Evolutionary conservation across 2,329 filamentous ascomycete species (phyloP).

Genomic region (Grosmannia huntii): DNA sequence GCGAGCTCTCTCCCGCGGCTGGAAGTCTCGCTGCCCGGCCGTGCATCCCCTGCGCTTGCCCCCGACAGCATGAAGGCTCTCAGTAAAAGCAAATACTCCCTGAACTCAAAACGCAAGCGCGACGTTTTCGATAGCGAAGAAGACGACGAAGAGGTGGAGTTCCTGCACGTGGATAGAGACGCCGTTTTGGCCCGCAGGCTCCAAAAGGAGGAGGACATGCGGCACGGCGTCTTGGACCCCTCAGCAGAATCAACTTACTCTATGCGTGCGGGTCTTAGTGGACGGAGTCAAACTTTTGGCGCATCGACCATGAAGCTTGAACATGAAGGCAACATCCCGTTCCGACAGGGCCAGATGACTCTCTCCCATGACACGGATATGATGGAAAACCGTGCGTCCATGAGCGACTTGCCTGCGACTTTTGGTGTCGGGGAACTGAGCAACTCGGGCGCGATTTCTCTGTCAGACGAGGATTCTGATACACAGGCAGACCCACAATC

Average conservation of each 20-base stretch:
- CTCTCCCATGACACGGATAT: no score
- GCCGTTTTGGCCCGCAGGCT: conserved; percentile 42
- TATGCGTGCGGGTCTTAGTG: neutral
- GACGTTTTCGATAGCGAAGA: conserved; percentile 26
- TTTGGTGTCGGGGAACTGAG: no score
- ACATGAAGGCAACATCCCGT: neutral
- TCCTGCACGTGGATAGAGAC: conserved; percentile 18
- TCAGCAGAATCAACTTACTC: neutral
- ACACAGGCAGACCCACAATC: neutral
- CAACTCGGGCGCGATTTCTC: neutral
- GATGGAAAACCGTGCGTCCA: no score
- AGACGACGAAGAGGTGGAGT: conserved; percentile 21
- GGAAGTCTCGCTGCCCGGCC: conserved; percentile 21
- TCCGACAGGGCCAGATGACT: neutral
- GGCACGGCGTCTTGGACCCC: neutral
- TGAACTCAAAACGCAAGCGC: conserved; percentile 32
- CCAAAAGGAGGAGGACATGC: conserved; percentile 32
- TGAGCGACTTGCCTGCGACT: no score
- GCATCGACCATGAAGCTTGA: no score
- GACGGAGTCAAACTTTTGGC: neutral
- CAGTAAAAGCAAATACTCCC: conserved; percentile 34
- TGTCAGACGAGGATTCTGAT: conserved; percentile 15
- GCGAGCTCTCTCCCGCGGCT: conserved; percentile 17
- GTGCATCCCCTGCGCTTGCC: conserved; percentile 23
- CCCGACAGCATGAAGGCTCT: conserved; percentile 32